These are phyloP conservation scores for Iris pallida DNA, from an alignment of 116 monocot species.

Conservation along the genomic window DNA sequence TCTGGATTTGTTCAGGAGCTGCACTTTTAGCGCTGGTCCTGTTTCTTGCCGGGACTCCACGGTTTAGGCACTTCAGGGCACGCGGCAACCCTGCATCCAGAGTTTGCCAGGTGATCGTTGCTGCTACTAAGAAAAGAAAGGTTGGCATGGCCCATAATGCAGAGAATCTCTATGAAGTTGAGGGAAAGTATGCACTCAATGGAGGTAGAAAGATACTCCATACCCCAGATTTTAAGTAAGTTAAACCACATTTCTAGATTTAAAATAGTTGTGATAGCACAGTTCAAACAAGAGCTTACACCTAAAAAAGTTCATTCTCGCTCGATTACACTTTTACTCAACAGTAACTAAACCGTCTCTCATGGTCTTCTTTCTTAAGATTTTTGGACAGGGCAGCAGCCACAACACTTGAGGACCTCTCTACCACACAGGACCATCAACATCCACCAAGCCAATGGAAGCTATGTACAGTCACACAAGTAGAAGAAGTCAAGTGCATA, in stretches of 20 bases:
- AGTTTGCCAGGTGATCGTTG: constrained; percentile 32
- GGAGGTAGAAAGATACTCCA: constrained; percentile 41
- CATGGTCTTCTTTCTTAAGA: constrained; percentile 20
- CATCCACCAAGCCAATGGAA: constrained; percentile 21
- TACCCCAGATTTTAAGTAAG: constrained; percentile 41
- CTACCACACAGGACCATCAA: background rate
- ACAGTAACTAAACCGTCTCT: background rate
- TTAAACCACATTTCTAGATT: background rate
- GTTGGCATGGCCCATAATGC: constrained; percentile 6
- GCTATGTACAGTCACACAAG: constrained; percentile 65
- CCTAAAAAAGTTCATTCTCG: background rate
- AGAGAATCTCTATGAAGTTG: constrained; percentile 22
- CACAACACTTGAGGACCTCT: constrained; percentile 8
- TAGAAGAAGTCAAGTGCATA: constrained; percentile 81
- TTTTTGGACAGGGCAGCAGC: constrained; percentile 84
- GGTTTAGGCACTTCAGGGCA: constrained; percentile 35
- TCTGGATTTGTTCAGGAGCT: constrained; percentile 21
- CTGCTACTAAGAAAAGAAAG: constrained; percentile 33
- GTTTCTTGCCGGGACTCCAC: constrained; percentile 21
- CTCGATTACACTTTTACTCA: too few relatives aligned
- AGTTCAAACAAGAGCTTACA: background rate
- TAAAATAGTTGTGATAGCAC: background rate
- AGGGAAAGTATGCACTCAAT: constrained; percentile 16
- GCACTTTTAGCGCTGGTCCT: constrained; percentile 18
- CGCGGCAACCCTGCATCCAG: constrained; percentile 33